phyloP scores from a whole-genome alignment of 1,284 basidiomycete species.

The Neolentinus lepideus region DNA sequence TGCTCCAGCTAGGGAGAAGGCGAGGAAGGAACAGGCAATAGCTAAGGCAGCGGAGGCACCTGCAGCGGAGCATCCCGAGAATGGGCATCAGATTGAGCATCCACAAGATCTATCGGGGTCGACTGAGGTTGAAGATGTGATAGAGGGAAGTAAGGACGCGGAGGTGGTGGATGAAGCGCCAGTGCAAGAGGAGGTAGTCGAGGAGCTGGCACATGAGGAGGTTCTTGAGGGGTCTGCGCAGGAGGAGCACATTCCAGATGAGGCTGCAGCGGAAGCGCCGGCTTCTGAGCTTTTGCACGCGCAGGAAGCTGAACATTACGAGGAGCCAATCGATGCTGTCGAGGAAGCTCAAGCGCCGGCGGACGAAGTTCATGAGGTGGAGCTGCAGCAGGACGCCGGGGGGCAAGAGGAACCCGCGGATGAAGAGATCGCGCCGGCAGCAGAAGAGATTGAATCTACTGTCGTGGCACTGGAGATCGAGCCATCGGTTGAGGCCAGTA shows the following conservation, averaged over 20 bases:
- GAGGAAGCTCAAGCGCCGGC: conserved; percentile 12
- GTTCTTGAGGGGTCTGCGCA: conserved; percentile 5
- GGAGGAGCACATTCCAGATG: conserved; percentile 10
- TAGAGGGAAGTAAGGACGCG: conserved; percentile 4
- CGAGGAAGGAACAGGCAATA: conserved; percentile 1
- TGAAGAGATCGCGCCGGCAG: conserved; percentile 7
- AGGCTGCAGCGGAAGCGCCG: conserved; percentile 12
- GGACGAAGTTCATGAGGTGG: conserved; percentile 12
- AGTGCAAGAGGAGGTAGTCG: not conserved
- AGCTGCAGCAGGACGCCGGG: conserved; percentile 9
- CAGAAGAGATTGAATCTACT: not conserved
- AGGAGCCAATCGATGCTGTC: conserved; percentile 6
- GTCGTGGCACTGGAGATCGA: no score
- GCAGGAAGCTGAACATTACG: conserved; percentile 11
- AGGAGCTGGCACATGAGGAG: conserved; percentile 11
- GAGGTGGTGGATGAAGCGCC: conserved; percentile 3
- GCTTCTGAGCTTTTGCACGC: conserved; percentile 16
- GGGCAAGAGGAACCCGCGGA: conserved; percentile 3
- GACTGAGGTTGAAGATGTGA: not conserved
- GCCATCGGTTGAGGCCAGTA: no score
- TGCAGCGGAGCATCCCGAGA: conserved; percentile 3
- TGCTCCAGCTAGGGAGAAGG: conserved; percentile 7
- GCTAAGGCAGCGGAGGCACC: conserved; percentile 7
- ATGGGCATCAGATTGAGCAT: conserved; percentile 1
- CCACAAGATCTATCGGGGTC: not conserved